Conservation (phyloP, 2,329 filamentous ascomycete genomes). For the Orbilia quercus region DNA sequence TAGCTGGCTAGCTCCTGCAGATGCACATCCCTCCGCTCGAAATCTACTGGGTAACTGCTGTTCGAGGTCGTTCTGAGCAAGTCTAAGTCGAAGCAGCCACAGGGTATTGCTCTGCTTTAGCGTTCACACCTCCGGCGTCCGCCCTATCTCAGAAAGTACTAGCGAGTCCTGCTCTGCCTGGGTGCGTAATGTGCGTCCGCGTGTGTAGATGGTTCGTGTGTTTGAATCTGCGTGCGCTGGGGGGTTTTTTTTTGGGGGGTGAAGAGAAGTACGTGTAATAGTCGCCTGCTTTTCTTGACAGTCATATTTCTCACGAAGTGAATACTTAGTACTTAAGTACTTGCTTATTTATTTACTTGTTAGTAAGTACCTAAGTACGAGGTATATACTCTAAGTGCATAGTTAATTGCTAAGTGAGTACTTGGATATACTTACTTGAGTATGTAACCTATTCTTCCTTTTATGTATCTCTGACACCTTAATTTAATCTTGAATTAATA, state of each 20-base stretch:
- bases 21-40: slow-evolving; percentile 53
- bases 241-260: no score
- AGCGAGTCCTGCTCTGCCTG: neutral
- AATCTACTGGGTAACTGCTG: slow-evolving; percentile 32
- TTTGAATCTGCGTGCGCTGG: no score
- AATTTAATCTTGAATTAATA: neutral
- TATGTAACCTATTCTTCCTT: slow-evolving; percentile 8
- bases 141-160: slow-evolving; percentile 2
- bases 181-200: neutral
- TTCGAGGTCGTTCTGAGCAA: slow-evolving; percentile 31
- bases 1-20: slow-evolving; percentile 54
- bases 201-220: neutral
- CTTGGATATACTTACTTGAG: no score
- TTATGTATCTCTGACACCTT: slow-evolving; percentile 5
- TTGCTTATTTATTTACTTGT: no score
- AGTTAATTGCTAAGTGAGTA: no score
- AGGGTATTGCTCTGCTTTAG: slow-evolving; percentile 35
- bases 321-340: no score
- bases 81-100: slow-evolving; percentile 39
- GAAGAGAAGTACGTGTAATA: no score
- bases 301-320: no score
- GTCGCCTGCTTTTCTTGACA: no score
- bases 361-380: no score
- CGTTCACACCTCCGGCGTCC: slow-evolving; percentile 23
- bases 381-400: no score